These are phyloP conservation scores for carrot (Daucus carota) DNA, from an alignment of 129 eudicot species.

Conservation along the genomic window DNA sequence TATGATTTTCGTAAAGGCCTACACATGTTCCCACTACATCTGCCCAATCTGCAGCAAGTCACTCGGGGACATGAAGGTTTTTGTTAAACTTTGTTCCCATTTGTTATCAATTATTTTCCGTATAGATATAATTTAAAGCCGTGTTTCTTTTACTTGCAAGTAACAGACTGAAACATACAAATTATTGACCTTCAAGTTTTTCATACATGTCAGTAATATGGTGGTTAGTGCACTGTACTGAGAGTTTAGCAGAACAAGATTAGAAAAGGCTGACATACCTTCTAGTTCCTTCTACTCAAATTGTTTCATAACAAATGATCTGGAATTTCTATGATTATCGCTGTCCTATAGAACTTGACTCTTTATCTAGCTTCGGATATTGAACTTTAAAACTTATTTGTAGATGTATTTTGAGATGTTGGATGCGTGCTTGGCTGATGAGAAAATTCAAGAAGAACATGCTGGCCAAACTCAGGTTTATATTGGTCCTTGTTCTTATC, in stretches of 20 bases:
- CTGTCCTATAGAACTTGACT: background rate
- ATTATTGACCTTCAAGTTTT: background rate
- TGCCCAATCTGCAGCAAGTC: conserved; percentile 99
- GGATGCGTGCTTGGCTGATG: conserved; percentile 82
- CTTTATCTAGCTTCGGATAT: background rate
- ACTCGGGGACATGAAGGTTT: conserved; percentile 86
- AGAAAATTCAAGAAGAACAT: conserved; percentile 70
- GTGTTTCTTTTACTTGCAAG: background rate
- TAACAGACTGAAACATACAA: background rate
- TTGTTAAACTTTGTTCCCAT: background rate
- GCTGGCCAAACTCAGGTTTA: conserved; percentile 75
- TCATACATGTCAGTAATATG: background rate
- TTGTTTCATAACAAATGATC: background rate
- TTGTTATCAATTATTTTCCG: background rate
- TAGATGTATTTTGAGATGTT: conserved; percentile 80
- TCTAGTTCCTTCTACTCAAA: background rate
- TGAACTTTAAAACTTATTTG: conserved; percentile 1
- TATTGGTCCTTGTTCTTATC: background rate
- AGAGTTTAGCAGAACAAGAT: background rate
- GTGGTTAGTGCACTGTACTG: background rate
- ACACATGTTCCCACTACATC: conserved; percentile 63
- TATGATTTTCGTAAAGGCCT: conserved; percentile 35
- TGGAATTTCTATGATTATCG: background rate
- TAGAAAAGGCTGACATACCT: background rate
- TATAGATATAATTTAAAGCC: background rate